Base-by-base conservation (phyloP, 495 filamentous ascomycete species). In the Penicillium pancosmium region DNA sequence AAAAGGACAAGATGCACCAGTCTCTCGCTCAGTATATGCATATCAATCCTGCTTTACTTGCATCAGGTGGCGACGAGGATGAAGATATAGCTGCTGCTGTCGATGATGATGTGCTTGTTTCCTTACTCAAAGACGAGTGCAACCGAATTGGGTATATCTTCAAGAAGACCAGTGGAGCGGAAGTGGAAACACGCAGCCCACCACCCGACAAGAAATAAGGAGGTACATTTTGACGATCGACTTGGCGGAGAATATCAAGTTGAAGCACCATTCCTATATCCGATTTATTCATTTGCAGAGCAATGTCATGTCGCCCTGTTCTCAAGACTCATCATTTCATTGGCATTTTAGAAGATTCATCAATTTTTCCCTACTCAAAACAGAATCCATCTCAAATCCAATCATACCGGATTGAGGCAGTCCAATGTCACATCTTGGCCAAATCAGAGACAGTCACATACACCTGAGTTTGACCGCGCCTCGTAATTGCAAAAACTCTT, bases 11-110 rank as follows among this genome's bases (percentile, higher is more conserved):
- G 56, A 82, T 88, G 71, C 73, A 78, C 27, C 75, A 86, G 43
- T 79, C 82, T 25, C 69, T 92, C 44, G 87, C 90, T 73, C 77
- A 82, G 49, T 92, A 91, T 69, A 60, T 73, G 47, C 89, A 92
- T 64, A 81, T 91, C 47, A 83, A 89, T 58, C 81, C 86, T 8
- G 68, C 78, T 54, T 77, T 63, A 57, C 56, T 68, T 48, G 71
- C 50, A 38, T 58, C 23, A 19, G 65, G 60, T 19, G 33, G 59
- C 38, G 71, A 63, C 19, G 63, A 70, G 41, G 64, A 76, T 2
- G 66, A 74, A 31, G 73, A 76, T 13, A 31, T 68, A 11, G 60
- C 59, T 15, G 60, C 63, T 38, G 73, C 73, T 43, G 68, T 83
- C 49, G 82, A 86, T 57, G 89, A 92, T 64, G 78, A 85, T 56